Percentiles rank a stretch among this genome's conserved stretches.
phyloP scores from a whole-genome alignment of 768 basidiomycete genomes.

The Trametes coccinea region DNA sequence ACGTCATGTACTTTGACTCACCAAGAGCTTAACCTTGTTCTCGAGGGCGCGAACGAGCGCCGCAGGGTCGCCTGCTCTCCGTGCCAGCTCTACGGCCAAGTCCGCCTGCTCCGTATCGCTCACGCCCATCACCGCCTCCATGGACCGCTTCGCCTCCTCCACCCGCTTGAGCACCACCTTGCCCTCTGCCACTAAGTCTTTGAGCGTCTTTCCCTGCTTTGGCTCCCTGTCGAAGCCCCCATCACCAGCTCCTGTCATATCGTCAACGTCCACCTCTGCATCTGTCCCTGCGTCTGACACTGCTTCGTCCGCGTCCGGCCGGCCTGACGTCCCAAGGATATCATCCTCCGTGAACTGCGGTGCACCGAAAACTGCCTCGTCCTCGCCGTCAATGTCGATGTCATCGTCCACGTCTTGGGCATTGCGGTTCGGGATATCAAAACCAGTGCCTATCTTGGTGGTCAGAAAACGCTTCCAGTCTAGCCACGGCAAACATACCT shows the following conservation, averaged over 20 bases:
- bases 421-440: constrained; percentile 58
- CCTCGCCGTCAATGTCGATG: constrained; percentile 79
- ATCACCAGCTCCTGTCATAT: constrained; percentile 32
- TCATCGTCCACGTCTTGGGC: constrained; percentile 74
- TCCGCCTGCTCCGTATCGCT: constrained; percentile 35
- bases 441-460: constrained; percentile 59
- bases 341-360: constrained; percentile 79
- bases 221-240: constrained; percentile 25
- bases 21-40: constrained; percentile 58
- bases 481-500: constrained; percentile 26
- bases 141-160: constrained; percentile 33
- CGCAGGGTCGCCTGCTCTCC: constrained; percentile 47
- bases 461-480: not conserved
- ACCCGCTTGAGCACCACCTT: constrained; percentile 35
- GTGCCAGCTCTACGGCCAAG: constrained; percentile 48
- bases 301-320: not conserved
- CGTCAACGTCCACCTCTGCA: constrained; percentile 45
- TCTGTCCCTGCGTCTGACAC: constrained; percentile 22
- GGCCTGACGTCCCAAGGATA: constrained; percentile 41
- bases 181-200: constrained; percentile 55
- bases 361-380: constrained; percentile 63
- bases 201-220: constrained; percentile 35
- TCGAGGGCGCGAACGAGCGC: constrained; percentile 58
- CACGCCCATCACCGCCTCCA: constrained; percentile 43
- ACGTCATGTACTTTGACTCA: constrained; percentile 33